phyloP scores from a whole-genome alignment of 352 stramenopile genomes.

The Globisporangium echinulatum region DNA sequence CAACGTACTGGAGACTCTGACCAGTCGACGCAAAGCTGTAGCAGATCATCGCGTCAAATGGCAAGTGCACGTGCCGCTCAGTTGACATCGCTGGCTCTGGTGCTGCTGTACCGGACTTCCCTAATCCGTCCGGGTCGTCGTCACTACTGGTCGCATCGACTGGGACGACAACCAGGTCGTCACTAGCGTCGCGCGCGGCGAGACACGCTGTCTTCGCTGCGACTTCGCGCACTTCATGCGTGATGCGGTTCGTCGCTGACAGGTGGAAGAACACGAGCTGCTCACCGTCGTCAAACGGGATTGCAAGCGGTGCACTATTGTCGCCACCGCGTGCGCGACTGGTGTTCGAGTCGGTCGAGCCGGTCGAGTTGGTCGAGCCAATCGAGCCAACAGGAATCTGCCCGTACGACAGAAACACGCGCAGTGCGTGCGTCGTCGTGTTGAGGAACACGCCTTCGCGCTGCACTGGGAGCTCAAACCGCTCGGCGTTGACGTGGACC shows the following conservation, averaged over 20 bases:
- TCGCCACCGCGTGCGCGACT: slow-evolving; percentile 38
- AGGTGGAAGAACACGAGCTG: slow-evolving; percentile 61
- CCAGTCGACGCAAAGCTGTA: slow-evolving; percentile 60
- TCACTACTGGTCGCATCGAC: slow-evolving; percentile 2
- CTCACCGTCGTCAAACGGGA: slow-evolving; percentile 47
- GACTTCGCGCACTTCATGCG: slow-evolving; percentile 51
- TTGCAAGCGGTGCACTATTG: slow-evolving; percentile 49
- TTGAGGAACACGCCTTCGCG: slow-evolving; percentile 82
- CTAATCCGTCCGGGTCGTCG: slow-evolving; percentile 4
- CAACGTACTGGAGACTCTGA: slow-evolving; percentile 62
- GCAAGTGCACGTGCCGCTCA: slow-evolving; percentile 72
- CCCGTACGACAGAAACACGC: slow-evolving; percentile 82
- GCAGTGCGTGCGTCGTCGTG: slow-evolving; percentile 53
- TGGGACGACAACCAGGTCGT: slow-evolving; percentile 2
- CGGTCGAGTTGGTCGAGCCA: too few species aligned
- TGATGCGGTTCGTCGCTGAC: slow-evolving; percentile 70
- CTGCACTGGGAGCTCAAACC: slow-evolving; percentile 47
- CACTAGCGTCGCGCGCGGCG: too few species aligned
- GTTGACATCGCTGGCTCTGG: not conserved
- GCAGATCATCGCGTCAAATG: slow-evolving; percentile 78
- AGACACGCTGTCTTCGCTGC: slow-evolving; percentile 49
- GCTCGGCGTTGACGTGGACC: slow-evolving; percentile 44
- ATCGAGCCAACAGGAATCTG: slow-evolving; percentile 30
- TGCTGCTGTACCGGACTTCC: not conserved
- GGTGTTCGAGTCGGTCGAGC: not conserved